Percentiles rank a stretch among this genome's conserved stretches.
phyloP scores from a whole-genome alignment of 1,284 basidiomycete species.

The Polyporus tsugae region DNA sequence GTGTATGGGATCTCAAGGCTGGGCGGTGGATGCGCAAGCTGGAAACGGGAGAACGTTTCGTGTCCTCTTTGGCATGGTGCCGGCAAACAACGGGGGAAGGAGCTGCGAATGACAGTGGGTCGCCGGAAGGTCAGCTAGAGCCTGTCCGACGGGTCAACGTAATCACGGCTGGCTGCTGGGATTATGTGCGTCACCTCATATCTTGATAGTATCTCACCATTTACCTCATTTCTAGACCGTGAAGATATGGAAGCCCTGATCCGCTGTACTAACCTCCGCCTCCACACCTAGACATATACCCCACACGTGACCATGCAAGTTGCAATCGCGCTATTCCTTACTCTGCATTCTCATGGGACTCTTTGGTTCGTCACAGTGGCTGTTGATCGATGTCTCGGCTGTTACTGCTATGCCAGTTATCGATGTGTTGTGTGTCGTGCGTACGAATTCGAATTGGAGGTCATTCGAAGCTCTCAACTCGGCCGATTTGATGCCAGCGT shows the following conservation, averaged over 20 bases:
- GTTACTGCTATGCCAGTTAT: not conserved
- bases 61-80: constrained; percentile 72
- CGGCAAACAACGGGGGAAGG: constrained; percentile 48
- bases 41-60: constrained; percentile 76
- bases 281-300: too few relatives aligned
- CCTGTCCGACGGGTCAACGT: not conserved
- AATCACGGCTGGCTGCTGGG: not conserved
- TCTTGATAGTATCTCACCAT: not conserved
- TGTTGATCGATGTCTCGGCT: not conserved
- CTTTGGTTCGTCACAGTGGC: not conserved
- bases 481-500: too few relatives aligned
- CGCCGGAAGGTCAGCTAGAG: not conserved
- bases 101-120: not conserved
- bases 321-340: too few relatives aligned
- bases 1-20: constrained; percentile 76
- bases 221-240: not conserved
- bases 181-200: not conserved
- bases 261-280: too few relatives aligned
- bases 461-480: too few relatives aligned
- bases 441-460: too few relatives aligned
- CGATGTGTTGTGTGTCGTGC: not conserved
- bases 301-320: too few relatives aligned
- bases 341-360: not conserved
- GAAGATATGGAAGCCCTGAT: constrained; percentile 4
- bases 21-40: constrained; percentile 70